Percentiles rank a stretch among this genome's conserved stretches.
Evolutionary conservation across 176 grass and related monocot species (phyloP).

Genomic region (Canna indica): DNA sequence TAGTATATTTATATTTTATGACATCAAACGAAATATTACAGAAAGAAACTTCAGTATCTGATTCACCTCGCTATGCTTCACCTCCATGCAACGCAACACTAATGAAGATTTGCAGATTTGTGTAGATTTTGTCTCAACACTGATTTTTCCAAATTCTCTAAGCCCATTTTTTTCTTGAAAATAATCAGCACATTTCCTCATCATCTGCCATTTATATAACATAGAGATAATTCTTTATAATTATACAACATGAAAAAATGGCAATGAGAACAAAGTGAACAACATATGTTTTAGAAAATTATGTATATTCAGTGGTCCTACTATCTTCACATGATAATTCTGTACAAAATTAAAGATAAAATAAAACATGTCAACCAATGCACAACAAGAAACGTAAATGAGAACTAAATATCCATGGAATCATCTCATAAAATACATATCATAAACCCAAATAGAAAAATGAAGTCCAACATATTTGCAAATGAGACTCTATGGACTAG

Average conservation of each 20-base stretch:
- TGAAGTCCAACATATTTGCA: no score
- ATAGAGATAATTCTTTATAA: not conserved
- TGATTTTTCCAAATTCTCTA: constrained; percentile 57
- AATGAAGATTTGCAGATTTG: constrained; percentile 28
- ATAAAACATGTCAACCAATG: no score
- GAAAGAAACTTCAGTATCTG: not conserved
- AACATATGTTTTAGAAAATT: not conserved
- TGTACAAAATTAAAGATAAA: no score
- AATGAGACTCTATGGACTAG: no score
- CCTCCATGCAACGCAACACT: constrained; percentile 50
- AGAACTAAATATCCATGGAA: no score
- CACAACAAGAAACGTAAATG: no score
- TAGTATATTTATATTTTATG: not conserved
- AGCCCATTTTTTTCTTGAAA: constrained; percentile 36
- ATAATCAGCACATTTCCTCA: constrained; percentile 60
- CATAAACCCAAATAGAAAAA: no score
- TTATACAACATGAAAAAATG: not conserved
- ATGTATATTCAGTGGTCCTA: no score
- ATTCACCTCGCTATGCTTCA: constrained; percentile 48
- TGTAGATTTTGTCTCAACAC: constrained; percentile 26
- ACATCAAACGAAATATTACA: not conserved
- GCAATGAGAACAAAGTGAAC: not conserved
- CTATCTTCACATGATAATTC: no score
- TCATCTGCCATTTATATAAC: constrained; percentile 41
- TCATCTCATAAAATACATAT: no score